These are phyloP conservation scores for Mycena polygramma DNA, from an alignment of 768 basidiomycete genomes.

Conservation along the genomic window DNA sequence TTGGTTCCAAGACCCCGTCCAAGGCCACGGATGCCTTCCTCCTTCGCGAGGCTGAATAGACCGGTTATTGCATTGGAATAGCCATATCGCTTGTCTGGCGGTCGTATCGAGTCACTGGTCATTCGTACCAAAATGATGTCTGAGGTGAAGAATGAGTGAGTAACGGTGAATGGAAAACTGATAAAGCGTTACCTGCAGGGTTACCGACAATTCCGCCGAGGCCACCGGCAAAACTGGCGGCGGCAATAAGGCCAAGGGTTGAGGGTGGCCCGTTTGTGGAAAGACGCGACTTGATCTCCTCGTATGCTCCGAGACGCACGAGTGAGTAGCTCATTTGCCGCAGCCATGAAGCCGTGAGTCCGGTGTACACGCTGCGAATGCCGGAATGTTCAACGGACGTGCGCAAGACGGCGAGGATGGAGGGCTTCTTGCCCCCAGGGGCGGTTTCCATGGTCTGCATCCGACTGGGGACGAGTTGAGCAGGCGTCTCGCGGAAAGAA, in stretches of 20 bases:
- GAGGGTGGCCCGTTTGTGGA: slow-evolving; percentile 66
- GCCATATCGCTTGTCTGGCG: slow-evolving; percentile 78
- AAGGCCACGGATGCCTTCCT: slow-evolving; percentile 80
- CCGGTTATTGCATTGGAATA: slow-evolving; percentile 87
- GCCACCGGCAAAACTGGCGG: slow-evolving; percentile 81
- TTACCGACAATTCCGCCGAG: slow-evolving; percentile 90
- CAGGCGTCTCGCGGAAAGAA: background rate
- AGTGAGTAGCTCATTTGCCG: slow-evolving; percentile 95
- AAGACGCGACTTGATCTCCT: slow-evolving; percentile 75
- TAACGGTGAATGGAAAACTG: slow-evolving; percentile 9
- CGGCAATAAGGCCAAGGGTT: slow-evolving; percentile 66
- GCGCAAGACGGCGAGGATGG: slow-evolving; percentile 74
- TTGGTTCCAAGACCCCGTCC: slow-evolving; percentile 85
- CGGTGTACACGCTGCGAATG: slow-evolving; percentile 81
- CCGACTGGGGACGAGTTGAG: slow-evolving; percentile 59
- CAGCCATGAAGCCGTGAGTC: slow-evolving; percentile 84
- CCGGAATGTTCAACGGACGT: slow-evolving; percentile 77
- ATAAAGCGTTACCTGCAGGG: slow-evolving; percentile 69
- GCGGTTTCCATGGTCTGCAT: slow-evolving; percentile 79
- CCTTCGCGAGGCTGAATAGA: slow-evolving; percentile 70
- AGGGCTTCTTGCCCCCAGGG: slow-evolving; percentile 65
- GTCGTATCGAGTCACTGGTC: slow-evolving; percentile 87
- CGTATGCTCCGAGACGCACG: slow-evolving; percentile 86
- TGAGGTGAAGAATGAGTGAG: slow-evolving; percentile 38
- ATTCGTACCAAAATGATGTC: slow-evolving; percentile 87